A percentile compares a stretch with the other conserved stretches of the same genome.
These are phyloP conservation scores for Penicillium cataractarum DNA, from an alignment of 495 filamentous ascomycete species.

Conservation along the genomic window DNA sequence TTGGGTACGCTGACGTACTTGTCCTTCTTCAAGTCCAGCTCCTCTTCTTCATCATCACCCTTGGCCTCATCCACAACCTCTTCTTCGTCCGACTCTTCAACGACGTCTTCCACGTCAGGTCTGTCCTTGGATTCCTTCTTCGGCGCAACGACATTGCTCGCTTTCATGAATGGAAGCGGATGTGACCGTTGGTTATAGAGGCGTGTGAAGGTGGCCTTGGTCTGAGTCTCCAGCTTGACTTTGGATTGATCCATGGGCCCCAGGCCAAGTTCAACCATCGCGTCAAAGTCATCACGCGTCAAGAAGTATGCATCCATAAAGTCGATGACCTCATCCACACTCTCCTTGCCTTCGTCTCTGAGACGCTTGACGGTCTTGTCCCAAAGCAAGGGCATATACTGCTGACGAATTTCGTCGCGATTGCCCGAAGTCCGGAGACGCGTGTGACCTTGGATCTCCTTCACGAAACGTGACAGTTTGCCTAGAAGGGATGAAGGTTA, in stretches of 20 bases:
- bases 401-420: slow-evolving; percentile 88
- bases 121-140: slow-evolving; percentile 70
- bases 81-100: slow-evolving; percentile 86
- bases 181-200: slow-evolving; percentile 86
- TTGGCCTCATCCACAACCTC: slow-evolving; percentile 62
- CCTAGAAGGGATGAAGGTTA: slow-evolving; percentile 37
- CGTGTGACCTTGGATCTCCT: slow-evolving; percentile 97
- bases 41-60: slow-evolving; percentile 67
- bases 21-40: slow-evolving; percentile 84
- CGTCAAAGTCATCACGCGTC: slow-evolving; percentile 94
- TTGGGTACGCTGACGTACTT: slow-evolving; percentile 95
- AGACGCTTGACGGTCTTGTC: slow-evolving; percentile 72
- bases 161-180: slow-evolving; percentile 95
- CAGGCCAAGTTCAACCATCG: slow-evolving; percentile 86
- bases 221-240: slow-evolving; percentile 79
- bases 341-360: slow-evolving; percentile 72
- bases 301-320: slow-evolving; percentile 98
- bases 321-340: slow-evolving; percentile 73
- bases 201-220: slow-evolving; percentile 88
- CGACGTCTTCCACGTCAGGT: slow-evolving; percentile 94
- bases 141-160: slow-evolving; percentile 73
- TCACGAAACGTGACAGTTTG: slow-evolving; percentile 82
- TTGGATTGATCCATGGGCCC: slow-evolving; percentile 75
- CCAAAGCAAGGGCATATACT: slow-evolving; percentile 93
- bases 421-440: slow-evolving; percentile 90